Conservation (phyloP, 352 stramenopile genomes). For the Globisporangium barbulae region DNA sequence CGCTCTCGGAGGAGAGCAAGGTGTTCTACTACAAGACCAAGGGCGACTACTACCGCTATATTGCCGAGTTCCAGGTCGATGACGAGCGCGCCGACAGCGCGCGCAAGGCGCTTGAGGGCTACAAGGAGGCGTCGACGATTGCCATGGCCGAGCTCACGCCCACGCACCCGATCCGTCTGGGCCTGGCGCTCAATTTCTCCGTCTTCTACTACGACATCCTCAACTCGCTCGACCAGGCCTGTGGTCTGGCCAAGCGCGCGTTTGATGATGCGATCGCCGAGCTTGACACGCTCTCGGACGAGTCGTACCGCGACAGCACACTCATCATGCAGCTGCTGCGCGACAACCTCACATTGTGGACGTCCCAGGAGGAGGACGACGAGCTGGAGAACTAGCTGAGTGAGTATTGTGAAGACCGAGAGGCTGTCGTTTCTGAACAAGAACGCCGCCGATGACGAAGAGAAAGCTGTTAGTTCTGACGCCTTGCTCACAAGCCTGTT, state of each 20-base stretch:
- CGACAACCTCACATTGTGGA: constrained; percentile 99
- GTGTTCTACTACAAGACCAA: constrained; percentile 99
- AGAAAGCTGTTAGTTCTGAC: background rate
- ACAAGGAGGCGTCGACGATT: constrained; percentile 69
- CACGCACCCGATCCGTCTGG: constrained; percentile 96
- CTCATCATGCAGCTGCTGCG: constrained; percentile 99
- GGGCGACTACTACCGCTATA: constrained; percentile 99
- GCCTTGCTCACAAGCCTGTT: background rate
- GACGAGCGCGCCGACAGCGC: constrained; percentile 91
- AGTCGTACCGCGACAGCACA: constrained; percentile 99
- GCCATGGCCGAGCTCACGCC: constrained; percentile 39
- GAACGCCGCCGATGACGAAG: background rate
- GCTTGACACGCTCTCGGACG: constrained; percentile 98
- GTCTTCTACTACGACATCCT: constrained; percentile 99
- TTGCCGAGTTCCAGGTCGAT: constrained; percentile 98
- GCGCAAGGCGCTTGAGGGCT: constrained; percentile 89
- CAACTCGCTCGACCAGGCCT: constrained; percentile 94
- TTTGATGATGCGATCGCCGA: constrained; percentile 99
- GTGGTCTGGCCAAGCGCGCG: constrained; percentile 93
- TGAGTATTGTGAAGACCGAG: background rate
- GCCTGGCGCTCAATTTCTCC: constrained; percentile 98
- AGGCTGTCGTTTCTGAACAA: background rate
- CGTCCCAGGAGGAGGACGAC: constrained; percentile 63
- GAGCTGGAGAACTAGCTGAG: constrained; percentile 25
- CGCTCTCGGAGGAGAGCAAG: constrained; percentile 96